phyloP scores from a whole-genome alignment of 2,329 filamentous ascomycete species.

The Fusarium nygamai region DNA sequence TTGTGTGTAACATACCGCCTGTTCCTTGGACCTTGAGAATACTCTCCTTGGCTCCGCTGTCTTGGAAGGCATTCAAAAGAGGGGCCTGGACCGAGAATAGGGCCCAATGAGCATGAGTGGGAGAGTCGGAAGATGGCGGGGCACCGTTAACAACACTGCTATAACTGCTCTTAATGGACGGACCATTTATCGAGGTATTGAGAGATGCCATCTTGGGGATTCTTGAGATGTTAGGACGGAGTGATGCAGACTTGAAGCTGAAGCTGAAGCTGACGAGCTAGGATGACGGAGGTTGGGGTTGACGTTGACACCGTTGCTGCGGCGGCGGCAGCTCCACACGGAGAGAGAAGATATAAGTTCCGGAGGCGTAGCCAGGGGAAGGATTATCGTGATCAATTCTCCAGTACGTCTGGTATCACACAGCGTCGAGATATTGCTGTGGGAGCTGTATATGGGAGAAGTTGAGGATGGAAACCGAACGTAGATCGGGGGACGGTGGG shows the following conservation, averaged over 20 bases:
- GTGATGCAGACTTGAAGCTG: conserved; percentile 29
- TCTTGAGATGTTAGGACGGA: conserved; percentile 21
- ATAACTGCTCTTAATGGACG: conserved; percentile 86
- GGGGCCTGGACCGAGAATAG: conserved; percentile 93
- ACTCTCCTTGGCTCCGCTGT: conserved; percentile 87
- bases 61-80: conserved; percentile 91
- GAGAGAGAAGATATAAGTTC: conserved; percentile 23
- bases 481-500: conserved; percentile 21
- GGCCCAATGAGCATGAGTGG: conserved; percentile 92
- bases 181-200: conserved; percentile 81
- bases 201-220: conserved; percentile 74
- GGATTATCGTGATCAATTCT: background rate
- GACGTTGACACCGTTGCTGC: conserved; percentile 45
- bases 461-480: conserved; percentile 23
- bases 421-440: conserved; percentile 20
- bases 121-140: conserved; percentile 67
- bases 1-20: conserved; percentile 68
- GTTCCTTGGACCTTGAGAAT: conserved; percentile 93
- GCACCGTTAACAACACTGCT: conserved; percentile 66
- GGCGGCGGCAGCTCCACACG: conserved; percentile 44
- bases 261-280: conserved; percentile 41
- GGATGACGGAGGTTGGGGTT: conserved; percentile 37
- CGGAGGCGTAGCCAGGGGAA: conserved; percentile 24
- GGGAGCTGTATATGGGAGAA: conserved; percentile 18
- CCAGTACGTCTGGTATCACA: conserved; percentile 18